These are phyloP conservation scores for Hyaloperonospora arabidopsidis DNA, from an alignment of 352 stramenopile genomes.

Conservation along the genomic window DNA sequence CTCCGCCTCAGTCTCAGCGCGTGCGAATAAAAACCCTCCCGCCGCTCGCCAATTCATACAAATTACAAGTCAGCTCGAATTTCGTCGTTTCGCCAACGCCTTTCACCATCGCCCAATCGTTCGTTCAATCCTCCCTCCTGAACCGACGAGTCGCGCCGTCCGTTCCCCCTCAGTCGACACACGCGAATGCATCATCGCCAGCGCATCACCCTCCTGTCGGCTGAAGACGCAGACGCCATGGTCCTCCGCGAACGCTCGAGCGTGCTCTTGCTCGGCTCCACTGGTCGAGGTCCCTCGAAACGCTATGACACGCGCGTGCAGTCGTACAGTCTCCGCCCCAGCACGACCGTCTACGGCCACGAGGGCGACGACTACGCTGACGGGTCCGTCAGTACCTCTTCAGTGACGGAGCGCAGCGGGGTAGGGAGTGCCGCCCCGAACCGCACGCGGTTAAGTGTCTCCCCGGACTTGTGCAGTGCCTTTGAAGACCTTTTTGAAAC, in stretches of 20 bases:
- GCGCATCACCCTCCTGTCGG: constrained; percentile 65
- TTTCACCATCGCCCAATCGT: too few relatives aligned
- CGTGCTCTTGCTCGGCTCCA: constrained; percentile 17
- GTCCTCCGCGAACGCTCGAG: constrained; percentile 50
- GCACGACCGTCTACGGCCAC: constrained; percentile 57
- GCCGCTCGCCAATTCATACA: too few relatives aligned
- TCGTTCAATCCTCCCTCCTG: too few relatives aligned
- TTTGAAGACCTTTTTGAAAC: constrained; percentile 84
- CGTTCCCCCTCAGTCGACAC: background rate
- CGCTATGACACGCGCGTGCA: constrained; percentile 32
- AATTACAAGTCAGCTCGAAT: too few relatives aligned
- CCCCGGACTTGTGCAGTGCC: constrained; percentile 52
- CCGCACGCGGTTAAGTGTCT: constrained; percentile 53
- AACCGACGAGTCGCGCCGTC: too few relatives aligned
- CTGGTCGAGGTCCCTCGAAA: constrained; percentile 18
- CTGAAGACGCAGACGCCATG: constrained; percentile 66
- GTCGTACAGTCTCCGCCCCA: constrained; percentile 53
- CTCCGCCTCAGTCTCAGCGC: constrained; percentile 7
- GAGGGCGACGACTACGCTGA: constrained; percentile 47
- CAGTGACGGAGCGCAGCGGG: constrained; percentile 40
- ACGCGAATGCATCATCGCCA: constrained; percentile 35
- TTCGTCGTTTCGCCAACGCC: too few relatives aligned
- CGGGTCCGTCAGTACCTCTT: constrained; percentile 45
- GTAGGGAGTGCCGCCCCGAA: constrained; percentile 20
- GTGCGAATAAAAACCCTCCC: too few relatives aligned